Evolutionary conservation across 345 rosid species (phyloP).

Genomic region (Camelina laxa): DNA sequence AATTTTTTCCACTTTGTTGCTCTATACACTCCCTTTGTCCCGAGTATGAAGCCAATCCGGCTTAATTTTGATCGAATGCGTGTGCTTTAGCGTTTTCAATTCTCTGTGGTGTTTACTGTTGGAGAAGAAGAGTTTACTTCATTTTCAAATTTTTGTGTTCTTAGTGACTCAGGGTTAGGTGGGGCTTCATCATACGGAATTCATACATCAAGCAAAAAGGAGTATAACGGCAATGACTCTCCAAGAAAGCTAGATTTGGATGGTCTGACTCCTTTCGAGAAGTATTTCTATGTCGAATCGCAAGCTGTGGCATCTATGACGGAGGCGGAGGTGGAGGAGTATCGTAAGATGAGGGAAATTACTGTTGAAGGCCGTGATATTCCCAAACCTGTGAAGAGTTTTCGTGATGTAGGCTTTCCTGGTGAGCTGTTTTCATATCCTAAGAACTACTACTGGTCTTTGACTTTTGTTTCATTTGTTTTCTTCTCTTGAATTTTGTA

Average conservation of each 20-base stretch:
- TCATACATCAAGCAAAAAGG: constrained; percentile 62
- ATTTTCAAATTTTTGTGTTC: constrained; percentile 36
- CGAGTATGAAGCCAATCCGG: no score
- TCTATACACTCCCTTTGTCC: no score
- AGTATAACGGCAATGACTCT: constrained; percentile 53
- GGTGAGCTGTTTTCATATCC: constrained; percentile 51
- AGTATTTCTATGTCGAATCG: constrained; percentile 90
- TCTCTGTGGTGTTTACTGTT: no score
- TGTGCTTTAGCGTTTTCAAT: no score
- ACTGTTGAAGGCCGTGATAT: constrained; percentile 96
- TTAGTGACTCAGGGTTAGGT: constrained; percentile 95
- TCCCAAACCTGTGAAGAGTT: constrained; percentile 90
- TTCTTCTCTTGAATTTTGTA: neutral
- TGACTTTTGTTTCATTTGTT: neutral
- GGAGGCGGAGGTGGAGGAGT: constrained; percentile 78
- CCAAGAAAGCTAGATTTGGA: constrained; percentile 83
- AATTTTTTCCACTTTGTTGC: no score
- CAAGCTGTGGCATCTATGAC: constrained; percentile 84
- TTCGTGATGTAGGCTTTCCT: constrained; percentile 86
- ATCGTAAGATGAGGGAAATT: constrained; percentile 73
- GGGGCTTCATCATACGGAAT: constrained; percentile 69
- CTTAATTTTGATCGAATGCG: no score
- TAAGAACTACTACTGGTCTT: neutral
- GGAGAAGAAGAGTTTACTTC: constrained; percentile 32
- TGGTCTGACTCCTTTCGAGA: constrained; percentile 95